These are phyloP conservation scores for Ceratobasidium sp. DNA, from an alignment of 1,284 basidiomycete species.

Conservation along the genomic window DNA sequence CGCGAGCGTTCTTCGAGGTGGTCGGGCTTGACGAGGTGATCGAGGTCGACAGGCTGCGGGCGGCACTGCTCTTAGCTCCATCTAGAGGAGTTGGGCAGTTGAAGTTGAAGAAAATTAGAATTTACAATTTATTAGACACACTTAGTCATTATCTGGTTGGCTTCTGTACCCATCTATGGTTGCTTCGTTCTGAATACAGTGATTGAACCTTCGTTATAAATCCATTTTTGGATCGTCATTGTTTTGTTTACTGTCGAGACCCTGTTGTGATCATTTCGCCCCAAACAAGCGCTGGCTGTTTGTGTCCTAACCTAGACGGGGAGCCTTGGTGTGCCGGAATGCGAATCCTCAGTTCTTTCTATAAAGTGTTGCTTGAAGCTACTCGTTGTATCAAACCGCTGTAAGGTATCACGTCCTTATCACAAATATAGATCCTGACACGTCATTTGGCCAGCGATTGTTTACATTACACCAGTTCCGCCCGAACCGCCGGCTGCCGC, in stretches of 20 bases:
- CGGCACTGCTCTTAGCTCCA: conserved; percentile 61
- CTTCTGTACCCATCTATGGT: not conserved
- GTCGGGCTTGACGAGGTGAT: conserved; percentile 70
- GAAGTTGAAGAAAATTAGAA: not conserved
- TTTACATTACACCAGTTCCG: not conserved
- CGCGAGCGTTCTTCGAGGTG: conserved; percentile 75
- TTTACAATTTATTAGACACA: not conserved
- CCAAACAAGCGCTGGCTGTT: not conserved
- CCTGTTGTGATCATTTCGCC: not conserved
- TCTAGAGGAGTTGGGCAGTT: conserved; percentile 51
- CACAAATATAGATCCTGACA: not conserved
- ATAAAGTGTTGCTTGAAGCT: not conserved
- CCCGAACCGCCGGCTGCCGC: not conserved
- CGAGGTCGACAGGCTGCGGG: conserved; percentile 65
- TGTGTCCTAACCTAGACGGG: not conserved
- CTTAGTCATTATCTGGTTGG: not conserved
- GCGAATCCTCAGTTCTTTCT: not conserved
- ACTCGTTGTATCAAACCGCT: not conserved
- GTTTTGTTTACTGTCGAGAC: not conserved
- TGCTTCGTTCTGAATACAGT: not conserved
- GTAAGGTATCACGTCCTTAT: not conserved
- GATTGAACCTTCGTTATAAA: not conserved
- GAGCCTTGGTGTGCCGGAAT: not conserved
- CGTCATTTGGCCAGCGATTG: not conserved
- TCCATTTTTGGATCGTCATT: not conserved